Conservation (phyloP, 164 flowering plant species). For the Santalum album region DNA sequence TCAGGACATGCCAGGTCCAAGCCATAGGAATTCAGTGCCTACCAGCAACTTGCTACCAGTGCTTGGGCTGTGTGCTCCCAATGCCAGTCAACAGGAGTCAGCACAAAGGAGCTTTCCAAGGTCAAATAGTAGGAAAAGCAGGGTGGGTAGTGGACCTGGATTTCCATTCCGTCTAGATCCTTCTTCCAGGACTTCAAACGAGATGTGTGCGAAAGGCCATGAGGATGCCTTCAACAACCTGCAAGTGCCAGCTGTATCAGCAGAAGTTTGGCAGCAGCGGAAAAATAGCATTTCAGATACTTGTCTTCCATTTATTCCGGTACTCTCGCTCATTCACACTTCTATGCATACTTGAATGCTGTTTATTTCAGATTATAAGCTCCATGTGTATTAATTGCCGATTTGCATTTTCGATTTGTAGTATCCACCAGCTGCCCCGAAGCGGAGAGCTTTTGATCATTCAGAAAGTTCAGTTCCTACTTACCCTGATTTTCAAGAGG, state of each 20-base stretch:
- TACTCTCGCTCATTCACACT: constrained; percentile 20
- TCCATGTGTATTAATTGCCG: neutral
- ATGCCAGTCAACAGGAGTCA: constrained; percentile 48
- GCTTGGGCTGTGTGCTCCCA: constrained; percentile 90
- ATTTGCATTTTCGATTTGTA: constrained; percentile 29
- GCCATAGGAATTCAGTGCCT: constrained; percentile 20
- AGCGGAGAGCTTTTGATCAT: constrained; percentile 31
- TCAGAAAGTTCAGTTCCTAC: constrained; percentile 25
- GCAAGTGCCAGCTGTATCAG: constrained; percentile 22
- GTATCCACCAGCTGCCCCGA: constrained; percentile 30
- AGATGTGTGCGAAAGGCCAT: constrained; percentile 22
- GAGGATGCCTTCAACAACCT: constrained; percentile 28
- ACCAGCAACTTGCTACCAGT: constrained; percentile 53
- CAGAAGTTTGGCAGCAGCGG: constrained; percentile 26
- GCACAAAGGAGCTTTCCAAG: constrained; percentile 31
- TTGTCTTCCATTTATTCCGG: constrained; percentile 37
- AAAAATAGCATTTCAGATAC: constrained; percentile 25
- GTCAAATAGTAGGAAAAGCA: constrained; percentile 32
- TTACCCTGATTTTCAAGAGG: constrained; percentile 49
- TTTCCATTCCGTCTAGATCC: constrained; percentile 57
- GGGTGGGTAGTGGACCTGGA: constrained; percentile 35
- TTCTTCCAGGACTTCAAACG: constrained; percentile 25
- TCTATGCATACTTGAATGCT: neutral
- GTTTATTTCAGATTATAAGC: neutral
- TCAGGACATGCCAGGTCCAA: constrained; percentile 24